These are phyloP conservation scores for Candida michaelii DNA, from an alignment of 805 yeast genomes.

Conservation along the genomic window DNA sequence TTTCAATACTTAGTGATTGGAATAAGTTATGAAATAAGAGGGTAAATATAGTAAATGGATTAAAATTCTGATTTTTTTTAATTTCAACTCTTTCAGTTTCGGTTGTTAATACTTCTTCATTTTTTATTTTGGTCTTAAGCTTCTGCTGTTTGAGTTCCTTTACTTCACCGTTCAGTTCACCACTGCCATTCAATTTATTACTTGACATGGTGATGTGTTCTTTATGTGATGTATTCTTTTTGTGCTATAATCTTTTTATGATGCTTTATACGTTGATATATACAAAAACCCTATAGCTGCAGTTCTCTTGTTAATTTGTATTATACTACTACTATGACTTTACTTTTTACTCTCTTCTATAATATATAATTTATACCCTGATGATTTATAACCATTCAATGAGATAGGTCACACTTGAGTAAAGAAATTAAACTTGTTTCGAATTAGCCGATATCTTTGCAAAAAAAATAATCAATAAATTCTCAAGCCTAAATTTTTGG, in stretches of 20 bases:
- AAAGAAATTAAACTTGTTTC: not conserved
- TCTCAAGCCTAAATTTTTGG: too few relatives aligned
- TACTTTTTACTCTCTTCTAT: too few relatives aligned
- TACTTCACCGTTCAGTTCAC: not conserved
- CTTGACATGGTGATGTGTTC: not conserved
- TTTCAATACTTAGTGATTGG: constrained; percentile 4
- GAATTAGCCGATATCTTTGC: too few relatives aligned
- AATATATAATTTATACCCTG: too few relatives aligned
- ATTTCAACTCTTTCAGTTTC: not conserved
- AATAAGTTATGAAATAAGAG: constrained; percentile 3
- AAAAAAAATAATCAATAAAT: too few relatives aligned
- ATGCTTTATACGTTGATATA: too few relatives aligned
- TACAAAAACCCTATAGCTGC: too few relatives aligned
- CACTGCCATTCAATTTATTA: not conserved
- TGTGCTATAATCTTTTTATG: too few relatives aligned
- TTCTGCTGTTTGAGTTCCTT: not conserved
- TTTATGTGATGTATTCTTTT: not conserved
- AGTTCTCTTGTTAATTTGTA: too few relatives aligned
- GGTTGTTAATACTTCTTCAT: not conserved
- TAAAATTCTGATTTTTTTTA: not conserved
- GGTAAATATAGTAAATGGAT: not conserved
- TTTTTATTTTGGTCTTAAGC: not conserved
- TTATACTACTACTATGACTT: too few relatives aligned
- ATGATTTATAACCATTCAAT: not conserved
- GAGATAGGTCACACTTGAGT: not conserved